Evolutionary conservation across 2,329 filamentous ascomycete genomes (phyloP).

Genomic region (Sordariomycetes sp.): DNA sequence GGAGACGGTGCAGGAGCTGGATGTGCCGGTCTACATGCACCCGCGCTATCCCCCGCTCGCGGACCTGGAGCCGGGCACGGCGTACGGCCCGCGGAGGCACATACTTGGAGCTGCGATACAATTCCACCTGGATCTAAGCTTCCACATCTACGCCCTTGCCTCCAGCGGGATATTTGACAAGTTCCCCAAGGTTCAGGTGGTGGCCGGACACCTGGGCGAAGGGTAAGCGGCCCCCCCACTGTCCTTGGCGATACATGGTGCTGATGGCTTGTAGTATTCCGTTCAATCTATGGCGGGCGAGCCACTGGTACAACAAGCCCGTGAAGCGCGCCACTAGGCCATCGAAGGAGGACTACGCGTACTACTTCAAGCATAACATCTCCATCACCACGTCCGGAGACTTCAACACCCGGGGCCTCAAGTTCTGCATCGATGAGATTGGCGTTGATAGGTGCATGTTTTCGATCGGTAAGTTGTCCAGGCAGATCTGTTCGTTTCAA

Average conservation of each 20-base stretch:
- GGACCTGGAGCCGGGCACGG: constrained; percentile 15
- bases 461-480: constrained; percentile 22
- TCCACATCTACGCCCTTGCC: constrained; percentile 32
- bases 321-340: constrained; percentile 23
- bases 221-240: constrained; percentile 13
- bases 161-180: constrained; percentile 30
- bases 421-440: constrained; percentile 27
- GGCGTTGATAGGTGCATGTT: constrained; percentile 26
- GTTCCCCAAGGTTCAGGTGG: constrained; percentile 26
- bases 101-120: constrained; percentile 22
- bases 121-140: constrained; percentile 30
- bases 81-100: constrained; percentile 19
- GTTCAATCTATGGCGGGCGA: constrained; percentile 27
- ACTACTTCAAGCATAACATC: constrained; percentile 27
- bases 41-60: constrained; percentile 17
- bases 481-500: neutral
- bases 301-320: constrained; percentile 32
- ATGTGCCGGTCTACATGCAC: constrained; percentile 22
- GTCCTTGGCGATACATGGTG: neutral
- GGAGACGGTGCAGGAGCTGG: constrained; percentile 17
- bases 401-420: constrained; percentile 25
- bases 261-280: constrained; percentile 20
- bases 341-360: constrained; percentile 26
- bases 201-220: constrained; percentile 31
- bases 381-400: constrained; percentile 29